These are phyloP conservation scores for Exophiala oligosperma DNA, from an alignment of 2,329 filamentous ascomycete species.

Conservation along the genomic window DNA sequence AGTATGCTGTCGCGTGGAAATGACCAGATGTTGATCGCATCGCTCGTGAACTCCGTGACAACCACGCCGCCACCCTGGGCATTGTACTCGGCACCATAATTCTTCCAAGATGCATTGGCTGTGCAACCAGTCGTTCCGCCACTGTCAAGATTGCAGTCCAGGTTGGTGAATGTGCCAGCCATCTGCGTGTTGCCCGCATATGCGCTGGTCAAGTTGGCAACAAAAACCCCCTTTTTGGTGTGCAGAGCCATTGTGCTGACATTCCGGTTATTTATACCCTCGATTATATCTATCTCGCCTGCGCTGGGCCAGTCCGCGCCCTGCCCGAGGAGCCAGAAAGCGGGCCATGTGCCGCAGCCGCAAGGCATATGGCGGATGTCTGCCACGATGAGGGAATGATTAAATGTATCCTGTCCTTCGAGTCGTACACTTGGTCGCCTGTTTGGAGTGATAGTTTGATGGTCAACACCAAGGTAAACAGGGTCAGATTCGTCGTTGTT, in stretches of 20 bases:
- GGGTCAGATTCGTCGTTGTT: constrained; percentile 29
- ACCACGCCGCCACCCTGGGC: constrained; percentile 46
- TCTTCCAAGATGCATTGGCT: constrained; percentile 30
- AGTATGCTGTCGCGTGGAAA: constrained; percentile 48
- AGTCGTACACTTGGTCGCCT: constrained; percentile 47
- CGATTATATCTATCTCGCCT: constrained; percentile 55
- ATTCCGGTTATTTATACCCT: constrained; percentile 48
- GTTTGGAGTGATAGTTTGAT: constrained; percentile 34
- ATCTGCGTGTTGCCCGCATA: not conserved
- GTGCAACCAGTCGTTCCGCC: constrained; percentile 39
- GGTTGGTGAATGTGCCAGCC: not conserved
- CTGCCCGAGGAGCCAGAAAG: constrained; percentile 45
- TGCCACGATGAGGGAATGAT: constrained; percentile 46
- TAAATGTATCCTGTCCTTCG: constrained; percentile 44
- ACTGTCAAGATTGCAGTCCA: constrained; percentile 34
- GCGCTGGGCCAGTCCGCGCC: constrained; percentile 39
- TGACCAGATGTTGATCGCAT: constrained; percentile 53
- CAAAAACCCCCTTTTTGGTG: constrained; percentile 45
- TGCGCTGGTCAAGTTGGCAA: constrained; percentile 39
- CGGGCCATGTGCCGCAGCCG: constrained; percentile 53
- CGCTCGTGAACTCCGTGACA: constrained; percentile 49
- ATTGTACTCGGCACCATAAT: constrained; percentile 58
- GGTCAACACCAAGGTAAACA: constrained; percentile 48
- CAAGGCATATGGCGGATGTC: constrained; percentile 50
- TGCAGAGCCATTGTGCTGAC: constrained; percentile 50